Evolutionary conservation across 2,329 filamentous ascomycete species (phyloP), one percentile per base, ranked within the genome.

Genomic region (Colletotrichum simmondsii): DNA sequence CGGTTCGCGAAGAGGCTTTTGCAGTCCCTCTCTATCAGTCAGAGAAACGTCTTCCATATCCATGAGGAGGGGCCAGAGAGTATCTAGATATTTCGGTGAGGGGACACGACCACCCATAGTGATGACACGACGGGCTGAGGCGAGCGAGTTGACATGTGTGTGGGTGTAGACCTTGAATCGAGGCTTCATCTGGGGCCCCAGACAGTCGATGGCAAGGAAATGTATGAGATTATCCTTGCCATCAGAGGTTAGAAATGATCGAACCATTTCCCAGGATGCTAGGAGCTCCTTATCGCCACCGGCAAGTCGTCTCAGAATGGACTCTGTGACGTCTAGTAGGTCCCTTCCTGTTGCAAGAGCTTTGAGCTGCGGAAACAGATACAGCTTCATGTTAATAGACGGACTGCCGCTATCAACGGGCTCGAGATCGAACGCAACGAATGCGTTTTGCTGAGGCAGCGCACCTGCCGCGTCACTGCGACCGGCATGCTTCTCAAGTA

Each of bases 291-390:
- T 3, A 26, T 56, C 53, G 4, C 53, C 53, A 26, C 26, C 53
- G 24, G 64, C 64, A 14, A 63, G 60, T n/a, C 28, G 24, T 6
- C 11, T 24, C 10, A 53, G 24, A 26, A 52, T 46, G 19, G 28
- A 63, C 42, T 63, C 60, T 42, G 46, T 53, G 22, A 53, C 30
- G 16, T 63, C 26, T 42, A 52, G 12, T 14, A 52, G 26, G 26
- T 32, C 11, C 26, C 10, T 46, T n/a, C 26, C 60, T 22, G 66
- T 69, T 35, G 66, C 60, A 37, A 69, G 66, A 32, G 66, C 26
- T 49, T 57, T 56, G 4, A 69, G 60, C 26, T 69, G 66, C 10
- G 66, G 66, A 35, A 69, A 69, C 19, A 69, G 37, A 6, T 69
- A 69, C 2, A 53, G n/a, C 61, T 69, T 69, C 59, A 69, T 64